Evolutionary conservation across 495 filamentous ascomycete genomes (phyloP).

Genomic region (Tuber calosporum): DNA sequence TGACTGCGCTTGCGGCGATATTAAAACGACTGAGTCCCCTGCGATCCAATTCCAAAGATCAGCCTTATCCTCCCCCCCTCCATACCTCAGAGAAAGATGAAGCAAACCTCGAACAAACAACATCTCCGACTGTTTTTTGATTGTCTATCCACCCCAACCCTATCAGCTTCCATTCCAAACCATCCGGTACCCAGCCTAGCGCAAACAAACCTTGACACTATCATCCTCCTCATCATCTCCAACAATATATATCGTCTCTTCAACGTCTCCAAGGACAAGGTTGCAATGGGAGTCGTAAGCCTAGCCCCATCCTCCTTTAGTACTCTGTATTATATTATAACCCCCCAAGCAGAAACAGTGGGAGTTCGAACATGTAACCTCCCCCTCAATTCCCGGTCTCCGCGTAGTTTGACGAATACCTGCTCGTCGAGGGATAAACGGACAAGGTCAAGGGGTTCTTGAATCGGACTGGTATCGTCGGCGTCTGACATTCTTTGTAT

Average conservation of each 20-base stretch:
- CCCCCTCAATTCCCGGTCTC: constrained; percentile 91
- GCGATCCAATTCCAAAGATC: background rate
- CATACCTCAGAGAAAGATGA: background rate
- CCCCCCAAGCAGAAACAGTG: constrained; percentile 16
- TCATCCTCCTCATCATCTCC: constrained; percentile 82
- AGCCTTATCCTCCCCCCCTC: background rate
- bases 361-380: constrained; percentile 68
- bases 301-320: constrained; percentile 45
- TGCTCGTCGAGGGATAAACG: constrained; percentile 88
- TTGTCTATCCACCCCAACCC: constrained; percentile 53
- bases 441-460: constrained; percentile 69
- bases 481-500: constrained; percentile 31
- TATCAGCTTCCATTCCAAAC: constrained; percentile 6
- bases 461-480: constrained; percentile 37
- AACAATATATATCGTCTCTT: constrained; percentile 91
- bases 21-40: constrained; percentile 96
- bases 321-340: background rate
- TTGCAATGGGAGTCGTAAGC: constrained; percentile 99
- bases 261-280: constrained; percentile 90
- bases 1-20: constrained; percentile 65
- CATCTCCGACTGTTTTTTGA: constrained; percentile 97
- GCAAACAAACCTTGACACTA: constrained; percentile 53
- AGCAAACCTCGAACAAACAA: constrained; percentile 89
- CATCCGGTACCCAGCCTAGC: constrained; percentile 16
- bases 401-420: constrained; percentile 92